A percentile compares a stretch with the other conserved stretches of the same genome.
These are phyloP conservation scores for Pseudogymnoascus sp. DNA, from an alignment of 2,329 filamentous ascomycete genomes.

Conservation along the genomic window DNA sequence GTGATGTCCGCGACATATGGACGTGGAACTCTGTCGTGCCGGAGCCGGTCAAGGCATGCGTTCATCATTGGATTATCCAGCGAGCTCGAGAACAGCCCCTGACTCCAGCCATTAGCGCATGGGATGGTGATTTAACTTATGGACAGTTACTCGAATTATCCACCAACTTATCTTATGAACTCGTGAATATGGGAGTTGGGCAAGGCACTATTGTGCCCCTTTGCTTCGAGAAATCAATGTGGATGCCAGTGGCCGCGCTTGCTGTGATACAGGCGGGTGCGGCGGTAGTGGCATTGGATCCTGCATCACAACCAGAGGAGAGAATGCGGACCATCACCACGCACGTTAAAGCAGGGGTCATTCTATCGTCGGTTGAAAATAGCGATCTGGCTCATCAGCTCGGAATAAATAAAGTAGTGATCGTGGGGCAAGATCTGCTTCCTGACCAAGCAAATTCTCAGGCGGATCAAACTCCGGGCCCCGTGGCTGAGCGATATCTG, in stretches of 20 bases:
- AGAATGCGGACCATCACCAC: constrained; percentile 2
- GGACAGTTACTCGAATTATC: background rate
- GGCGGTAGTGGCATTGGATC: constrained; percentile 27
- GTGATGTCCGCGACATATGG: background rate
- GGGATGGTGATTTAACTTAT: constrained; percentile 12
- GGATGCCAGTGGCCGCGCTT: constrained; percentile 24
- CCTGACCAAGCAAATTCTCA: background rate
- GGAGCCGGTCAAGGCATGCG: background rate
- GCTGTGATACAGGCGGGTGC: constrained; percentile 25
- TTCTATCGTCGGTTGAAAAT: constrained; percentile 3
- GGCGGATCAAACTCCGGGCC: background rate
- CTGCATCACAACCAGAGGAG: constrained; percentile 23
- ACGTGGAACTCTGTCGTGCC: background rate
- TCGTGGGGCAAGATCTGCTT: background rate
- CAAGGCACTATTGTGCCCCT: constrained; percentile 18
- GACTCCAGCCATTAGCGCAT: constrained; percentile 5
- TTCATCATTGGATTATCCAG: constrained; percentile 8
- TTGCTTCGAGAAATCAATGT: constrained; percentile 27
- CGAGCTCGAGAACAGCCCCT: constrained; percentile 8
- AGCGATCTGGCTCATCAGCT: background rate
- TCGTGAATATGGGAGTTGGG: constrained; percentile 1
- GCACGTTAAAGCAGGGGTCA: background rate
- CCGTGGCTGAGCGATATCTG: background rate
- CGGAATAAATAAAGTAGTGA: background rate
- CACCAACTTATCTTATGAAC: constrained; percentile 8